Conservation (phyloP, 2,329 filamentous ascomycete species). For the Zasmidium citrigriseum region DNA sequence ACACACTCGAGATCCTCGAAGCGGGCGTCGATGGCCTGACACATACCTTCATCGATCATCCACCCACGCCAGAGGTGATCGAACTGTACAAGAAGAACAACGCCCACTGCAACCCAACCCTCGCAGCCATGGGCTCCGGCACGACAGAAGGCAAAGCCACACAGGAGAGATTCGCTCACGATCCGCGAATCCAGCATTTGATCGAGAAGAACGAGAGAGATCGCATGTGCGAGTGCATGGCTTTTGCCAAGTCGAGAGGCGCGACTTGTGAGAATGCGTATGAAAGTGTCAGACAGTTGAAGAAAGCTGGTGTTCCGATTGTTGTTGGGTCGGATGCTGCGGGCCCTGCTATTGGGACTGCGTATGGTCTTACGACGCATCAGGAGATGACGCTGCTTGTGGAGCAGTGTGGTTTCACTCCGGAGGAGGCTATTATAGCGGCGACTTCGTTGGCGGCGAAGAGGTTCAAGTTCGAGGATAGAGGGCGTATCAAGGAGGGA, state of each 20-base stretch:
- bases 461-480: constrained; percentile 44
- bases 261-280: constrained; percentile 44
- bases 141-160: constrained; percentile 42
- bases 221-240: constrained; percentile 45
- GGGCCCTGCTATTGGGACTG: constrained; percentile 45
- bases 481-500: constrained; percentile 42
- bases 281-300: constrained; percentile 43
- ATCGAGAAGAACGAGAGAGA: constrained; percentile 37
- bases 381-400: constrained; percentile 47
- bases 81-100: constrained; percentile 45
- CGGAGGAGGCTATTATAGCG: constrained; percentile 42
- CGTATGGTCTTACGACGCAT: constrained; percentile 45
- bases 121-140: constrained; percentile 42
- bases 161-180: constrained; percentile 44
- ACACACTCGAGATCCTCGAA: constrained; percentile 44
- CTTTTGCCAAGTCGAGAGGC: constrained; percentile 32
- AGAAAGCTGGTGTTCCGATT: constrained; percentile 43
- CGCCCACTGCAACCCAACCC: constrained; percentile 47
- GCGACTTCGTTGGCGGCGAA: constrained; percentile 44
- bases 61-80: constrained; percentile 41
- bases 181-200: constrained; percentile 37
- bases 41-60: constrained; percentile 45
- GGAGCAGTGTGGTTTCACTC: constrained; percentile 44
- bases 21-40: constrained; percentile 48
- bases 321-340: constrained; percentile 48